These are phyloP conservation scores for Septoria linicola DNA, from an alignment of 2,329 filamentous ascomycete species.

Conservation along the genomic window DNA sequence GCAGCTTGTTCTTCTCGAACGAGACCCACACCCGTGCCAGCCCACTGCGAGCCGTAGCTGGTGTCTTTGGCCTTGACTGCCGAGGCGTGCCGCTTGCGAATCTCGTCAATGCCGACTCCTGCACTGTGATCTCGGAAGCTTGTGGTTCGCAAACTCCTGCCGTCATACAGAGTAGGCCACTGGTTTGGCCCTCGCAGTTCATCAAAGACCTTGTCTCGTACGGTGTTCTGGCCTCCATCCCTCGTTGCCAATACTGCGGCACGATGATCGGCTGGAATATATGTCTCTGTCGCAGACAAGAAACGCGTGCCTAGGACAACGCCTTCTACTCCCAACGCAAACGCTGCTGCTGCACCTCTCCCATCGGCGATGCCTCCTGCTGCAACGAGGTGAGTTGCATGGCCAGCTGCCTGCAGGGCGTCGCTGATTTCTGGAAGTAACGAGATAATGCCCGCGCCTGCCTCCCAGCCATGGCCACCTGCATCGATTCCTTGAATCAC, in stretches of 20 bases:
- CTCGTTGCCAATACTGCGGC: conserved; percentile 46
- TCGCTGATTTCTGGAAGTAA: conserved; percentile 59
- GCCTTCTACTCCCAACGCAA: conserved; percentile 55
- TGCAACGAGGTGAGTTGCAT: conserved; percentile 56
- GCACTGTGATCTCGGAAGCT: conserved; percentile 47
- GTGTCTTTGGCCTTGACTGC: conserved; percentile 51
- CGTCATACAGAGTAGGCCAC: conserved; percentile 60
- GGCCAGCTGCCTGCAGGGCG: conserved; percentile 39
- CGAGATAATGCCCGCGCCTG: conserved; percentile 56
- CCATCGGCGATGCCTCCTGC: conserved; percentile 56
- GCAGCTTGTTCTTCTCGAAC: conserved; percentile 53
- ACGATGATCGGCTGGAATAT: conserved; percentile 44
- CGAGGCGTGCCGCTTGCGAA: conserved; percentile 45
- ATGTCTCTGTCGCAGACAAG: conserved; percentile 49
- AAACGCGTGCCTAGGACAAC: conserved; percentile 64
- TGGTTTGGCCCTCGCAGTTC: conserved; percentile 54
- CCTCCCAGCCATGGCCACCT: conserved; percentile 61
- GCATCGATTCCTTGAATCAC: conserved; percentile 64
- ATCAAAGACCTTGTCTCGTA: conserved; percentile 54
- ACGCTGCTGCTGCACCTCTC: conserved; percentile 55
- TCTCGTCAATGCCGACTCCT: conserved; percentile 44
- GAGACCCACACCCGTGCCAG: conserved; percentile 55
- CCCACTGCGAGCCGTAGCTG: conserved; percentile 55
- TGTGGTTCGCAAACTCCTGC: conserved; percentile 56
- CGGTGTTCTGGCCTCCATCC: conserved; percentile 54